These are phyloP conservation scores for Discostella stelligera DNA, from an alignment of 352 stramenopile species.

Conservation along the genomic window DNA sequence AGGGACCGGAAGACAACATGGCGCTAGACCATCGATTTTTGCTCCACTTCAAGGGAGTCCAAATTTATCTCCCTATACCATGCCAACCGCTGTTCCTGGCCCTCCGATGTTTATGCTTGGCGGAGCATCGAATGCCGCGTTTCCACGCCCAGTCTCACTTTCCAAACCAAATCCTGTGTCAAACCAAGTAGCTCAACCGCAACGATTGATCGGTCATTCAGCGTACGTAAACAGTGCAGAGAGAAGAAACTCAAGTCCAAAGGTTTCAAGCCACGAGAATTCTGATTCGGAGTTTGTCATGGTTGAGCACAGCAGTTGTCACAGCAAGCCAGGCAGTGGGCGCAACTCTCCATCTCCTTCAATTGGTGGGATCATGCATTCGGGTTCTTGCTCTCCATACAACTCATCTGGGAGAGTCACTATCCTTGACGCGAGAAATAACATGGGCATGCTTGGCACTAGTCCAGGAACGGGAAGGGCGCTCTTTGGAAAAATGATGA, in stretches of 20 bases:
- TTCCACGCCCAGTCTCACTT: constrained; percentile 1
- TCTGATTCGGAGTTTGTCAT: constrained; percentile 80
- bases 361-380: constrained; percentile 21
- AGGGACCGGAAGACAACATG: constrained; percentile 7
- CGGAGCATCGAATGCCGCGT: constrained; percentile 1
- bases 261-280: constrained; percentile 38
- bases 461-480: constrained; percentile 78
- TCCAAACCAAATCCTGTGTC: constrained; percentile 17
- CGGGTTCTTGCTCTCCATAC: constrained; percentile 23
- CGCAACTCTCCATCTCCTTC: constrained; percentile 32
- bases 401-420: constrained; percentile 42
- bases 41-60: constrained; percentile 56
- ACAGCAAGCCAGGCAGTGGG: constrained; percentile 40
- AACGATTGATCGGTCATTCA: constrained; percentile 9
- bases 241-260: constrained; percentile 32
- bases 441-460: constrained; percentile 75
- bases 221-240: constrained; percentile 9
- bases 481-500: constrained; percentile 76
- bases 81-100: constrained; percentile 13
- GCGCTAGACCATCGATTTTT: constrained; percentile 44
- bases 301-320: constrained; percentile 63
- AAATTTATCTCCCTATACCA: constrained; percentile 40
- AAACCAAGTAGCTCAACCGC: constrained; percentile 22
- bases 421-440: constrained; percentile 49
- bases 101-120: constrained; percentile 42